Conservation (phyloP, 768 basidiomycete species). For the Steccherinum ochraceum region DNA sequence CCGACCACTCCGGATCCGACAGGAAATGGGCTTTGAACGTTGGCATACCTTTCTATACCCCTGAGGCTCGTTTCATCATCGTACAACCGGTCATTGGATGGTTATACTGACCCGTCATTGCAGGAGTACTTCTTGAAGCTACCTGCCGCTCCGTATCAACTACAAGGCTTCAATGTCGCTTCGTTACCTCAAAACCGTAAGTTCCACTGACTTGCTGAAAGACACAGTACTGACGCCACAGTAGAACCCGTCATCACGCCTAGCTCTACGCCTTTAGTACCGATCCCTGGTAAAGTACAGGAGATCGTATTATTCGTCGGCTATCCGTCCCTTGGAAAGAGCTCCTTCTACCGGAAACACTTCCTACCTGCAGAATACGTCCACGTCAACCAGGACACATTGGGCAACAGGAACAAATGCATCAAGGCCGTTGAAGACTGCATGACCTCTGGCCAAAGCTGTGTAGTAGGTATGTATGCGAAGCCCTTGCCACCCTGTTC, state of each 20-base stretch:
- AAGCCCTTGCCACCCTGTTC: not conserved
- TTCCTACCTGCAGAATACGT: constrained; percentile 65
- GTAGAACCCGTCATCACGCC: constrained; percentile 47
- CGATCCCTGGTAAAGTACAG: constrained; percentile 1
- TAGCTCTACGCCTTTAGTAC: constrained; percentile 43
- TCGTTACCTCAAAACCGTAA: constrained; percentile 28
- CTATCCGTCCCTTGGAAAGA: constrained; percentile 69
- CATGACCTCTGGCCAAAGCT: constrained; percentile 50
- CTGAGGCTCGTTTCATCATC: too few species aligned
- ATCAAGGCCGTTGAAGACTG: constrained; percentile 54
- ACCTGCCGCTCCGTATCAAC: constrained; percentile 34
- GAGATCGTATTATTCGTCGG: constrained; percentile 62
- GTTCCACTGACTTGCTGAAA: not conserved
- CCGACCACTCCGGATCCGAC: constrained; percentile 79
- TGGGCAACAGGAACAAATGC: constrained; percentile 74
- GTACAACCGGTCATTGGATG: constrained; percentile 9
- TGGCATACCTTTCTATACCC: constrained; percentile 70
- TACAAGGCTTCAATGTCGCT: constrained; percentile 68
- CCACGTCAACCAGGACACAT: constrained; percentile 83
- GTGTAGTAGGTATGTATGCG: constrained; percentile 67
- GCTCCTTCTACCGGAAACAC: constrained; percentile 66
- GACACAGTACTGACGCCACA: constrained; percentile 1
- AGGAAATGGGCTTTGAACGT: constrained; percentile 81
- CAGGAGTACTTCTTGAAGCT: constrained; percentile 77
- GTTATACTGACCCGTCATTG: not conserved